A percentile compares a stretch with the other conserved stretches of the same genome.
Conservation (phyloP, 495 filamentous ascomycete species). For the Glonium stellatum region DNA sequence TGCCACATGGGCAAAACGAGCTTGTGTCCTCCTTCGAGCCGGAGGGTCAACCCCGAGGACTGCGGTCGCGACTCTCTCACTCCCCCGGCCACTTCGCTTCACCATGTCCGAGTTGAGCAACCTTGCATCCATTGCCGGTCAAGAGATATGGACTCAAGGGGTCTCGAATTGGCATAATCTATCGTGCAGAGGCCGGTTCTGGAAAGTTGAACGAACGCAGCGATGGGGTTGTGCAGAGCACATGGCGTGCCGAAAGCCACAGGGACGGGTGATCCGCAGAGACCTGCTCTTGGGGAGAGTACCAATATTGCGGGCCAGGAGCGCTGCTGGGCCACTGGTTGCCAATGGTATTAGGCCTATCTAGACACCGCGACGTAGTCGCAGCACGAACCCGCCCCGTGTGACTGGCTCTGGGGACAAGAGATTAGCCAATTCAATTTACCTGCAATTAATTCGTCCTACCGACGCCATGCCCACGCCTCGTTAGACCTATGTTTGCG, state of each 20-base stretch:
- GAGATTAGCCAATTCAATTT: neutral
- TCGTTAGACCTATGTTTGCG: neutral
- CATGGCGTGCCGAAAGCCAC: slow-evolving; percentile 28
- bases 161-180: neutral
- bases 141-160: slow-evolving; percentile 1
- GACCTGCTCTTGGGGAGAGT: slow-evolving; percentile 7
- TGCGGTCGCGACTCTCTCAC: slow-evolving; percentile 10
- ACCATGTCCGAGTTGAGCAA: slow-evolving; percentile 15
- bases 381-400: neutral
- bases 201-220: slow-evolving; percentile 15
- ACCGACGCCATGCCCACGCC: neutral
- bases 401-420: slow-evolving; percentile 1
- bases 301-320: slow-evolving; percentile 27
- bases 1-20: slow-evolving; percentile 17
- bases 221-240: slow-evolving; percentile 13
- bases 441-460: neutral
- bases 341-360: neutral
- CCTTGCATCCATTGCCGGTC: slow-evolving; percentile 3
- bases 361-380: neutral
- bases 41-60: neutral
- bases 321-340: neutral
- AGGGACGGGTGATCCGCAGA: slow-evolving; percentile 27
- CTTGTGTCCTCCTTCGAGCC: slow-evolving; percentile 14
- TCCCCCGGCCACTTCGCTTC: slow-evolving; percentile 19
- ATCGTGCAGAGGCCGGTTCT: slow-evolving; percentile 15